Evolutionary conservation across 2,329 filamentous ascomycete species (phyloP).

Genomic region (Sarocladium kiliense): DNA sequence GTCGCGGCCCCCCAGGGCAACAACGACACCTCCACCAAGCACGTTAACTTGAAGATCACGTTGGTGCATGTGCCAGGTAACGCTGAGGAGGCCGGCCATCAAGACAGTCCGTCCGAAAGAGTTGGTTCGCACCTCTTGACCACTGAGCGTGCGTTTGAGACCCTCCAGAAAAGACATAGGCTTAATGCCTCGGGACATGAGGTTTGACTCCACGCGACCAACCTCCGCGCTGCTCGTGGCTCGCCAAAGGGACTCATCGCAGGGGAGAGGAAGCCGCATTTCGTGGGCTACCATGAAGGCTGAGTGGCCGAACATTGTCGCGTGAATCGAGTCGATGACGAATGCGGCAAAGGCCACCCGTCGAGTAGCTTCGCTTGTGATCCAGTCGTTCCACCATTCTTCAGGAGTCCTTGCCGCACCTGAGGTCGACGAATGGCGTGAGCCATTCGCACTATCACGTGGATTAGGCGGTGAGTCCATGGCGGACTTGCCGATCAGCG

Average conservation of each 20-base stretch:
- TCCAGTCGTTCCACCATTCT: constrained; percentile 95
- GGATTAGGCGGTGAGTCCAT: constrained; percentile 77
- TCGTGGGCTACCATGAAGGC: constrained; percentile 97
- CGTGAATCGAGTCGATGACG: constrained; percentile 90
- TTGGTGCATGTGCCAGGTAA: constrained; percentile 98
- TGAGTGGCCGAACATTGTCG: constrained; percentile 96
- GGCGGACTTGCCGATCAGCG: constrained; percentile 78
- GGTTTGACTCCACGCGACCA: constrained; percentile 71
- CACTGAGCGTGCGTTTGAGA: constrained; percentile 81
- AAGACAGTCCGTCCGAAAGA: constrained; percentile 88
- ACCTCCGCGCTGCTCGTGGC: constrained; percentile 86
- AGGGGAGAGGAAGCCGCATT: constrained; percentile 84
- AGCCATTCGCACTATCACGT: constrained; percentile 53
- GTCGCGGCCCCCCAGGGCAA: constrained; percentile 78
- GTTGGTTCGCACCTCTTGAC: constrained; percentile 83
- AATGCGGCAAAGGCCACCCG: constrained; percentile 91
- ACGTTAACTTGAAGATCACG: constrained; percentile 89
- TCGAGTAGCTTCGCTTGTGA: constrained; percentile 85
- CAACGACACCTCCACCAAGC: constrained; percentile 65
- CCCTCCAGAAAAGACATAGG: constrained; percentile 85
- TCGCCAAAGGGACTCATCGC: constrained; percentile 88
- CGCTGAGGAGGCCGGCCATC: constrained; percentile 89
- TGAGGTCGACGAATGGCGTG: constrained; percentile 57
- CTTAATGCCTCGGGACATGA: constrained; percentile 77
- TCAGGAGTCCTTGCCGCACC: constrained; percentile 65